Evolutionary conservation across 345 rosid species (phyloP).

Genomic region (Citrus unshiu): DNA sequence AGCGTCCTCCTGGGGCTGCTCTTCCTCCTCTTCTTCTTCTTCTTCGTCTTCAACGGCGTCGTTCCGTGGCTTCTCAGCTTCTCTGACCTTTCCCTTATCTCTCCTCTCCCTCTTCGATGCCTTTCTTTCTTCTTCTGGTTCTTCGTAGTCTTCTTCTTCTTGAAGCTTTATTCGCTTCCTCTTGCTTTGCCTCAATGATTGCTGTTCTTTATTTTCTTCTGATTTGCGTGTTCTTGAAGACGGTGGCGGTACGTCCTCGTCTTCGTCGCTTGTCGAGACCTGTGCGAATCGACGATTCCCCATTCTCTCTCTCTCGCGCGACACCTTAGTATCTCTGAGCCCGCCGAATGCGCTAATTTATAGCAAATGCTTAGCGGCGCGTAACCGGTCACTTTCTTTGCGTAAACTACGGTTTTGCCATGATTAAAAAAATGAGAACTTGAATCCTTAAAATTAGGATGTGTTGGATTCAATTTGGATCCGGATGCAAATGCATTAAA

Average conservation of each 20-base stretch:
- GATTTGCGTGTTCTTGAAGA: conserved; percentile 24
- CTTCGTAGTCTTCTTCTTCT: conserved; percentile 35
- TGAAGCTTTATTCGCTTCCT: conserved; percentile 56
- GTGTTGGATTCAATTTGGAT: too few relatives aligned
- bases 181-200: conserved; percentile 34
- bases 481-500: rapidly evolving
- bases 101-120: conserved; percentile 26
- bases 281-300: conserved; percentile 67
- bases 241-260: conserved; percentile 39
- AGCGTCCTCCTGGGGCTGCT: conserved; percentile 65
- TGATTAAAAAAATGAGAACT: background rate
- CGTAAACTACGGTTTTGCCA: conserved; percentile 9
- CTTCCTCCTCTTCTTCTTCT: conserved; percentile 65
- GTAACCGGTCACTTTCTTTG: background rate
- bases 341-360: background rate
- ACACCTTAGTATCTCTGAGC: background rate
- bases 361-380: background rate
- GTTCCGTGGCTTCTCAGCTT: conserved; percentile 14
- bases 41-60: conserved; percentile 26
- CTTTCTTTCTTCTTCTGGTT: conserved; percentile 22
- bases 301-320: conserved; percentile 21
- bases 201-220: conserved; percentile 20
- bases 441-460: too few relatives aligned
- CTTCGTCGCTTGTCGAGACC: conserved; percentile 78
- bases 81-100: conserved; percentile 20